phyloP scores from a whole-genome alignment of 768 basidiomycete species.

The Boletus rufocinnamomeus region DNA sequence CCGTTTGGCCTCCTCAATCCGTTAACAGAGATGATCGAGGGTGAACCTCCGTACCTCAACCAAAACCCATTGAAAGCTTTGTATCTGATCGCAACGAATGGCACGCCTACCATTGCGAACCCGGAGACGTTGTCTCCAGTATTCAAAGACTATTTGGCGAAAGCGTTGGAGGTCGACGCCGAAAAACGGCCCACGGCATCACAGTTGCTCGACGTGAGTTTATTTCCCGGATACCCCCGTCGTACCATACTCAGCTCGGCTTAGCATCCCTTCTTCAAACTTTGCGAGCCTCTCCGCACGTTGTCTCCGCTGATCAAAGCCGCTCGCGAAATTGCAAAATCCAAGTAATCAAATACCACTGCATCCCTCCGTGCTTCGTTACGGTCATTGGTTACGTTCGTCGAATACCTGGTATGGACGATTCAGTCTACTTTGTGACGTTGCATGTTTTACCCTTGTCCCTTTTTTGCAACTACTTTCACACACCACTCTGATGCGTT shows the following conservation, averaged over 20 bases:
- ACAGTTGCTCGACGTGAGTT: slow-evolving; percentile 69
- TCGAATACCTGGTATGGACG: slow-evolving; percentile 7
- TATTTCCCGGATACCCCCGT: not conserved
- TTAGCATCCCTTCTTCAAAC: slow-evolving; percentile 86
- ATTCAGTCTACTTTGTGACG: slow-evolving; percentile 16
- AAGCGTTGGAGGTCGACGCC: slow-evolving; percentile 90
- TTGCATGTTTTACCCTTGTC: not conserved
- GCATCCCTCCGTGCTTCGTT: not conserved
- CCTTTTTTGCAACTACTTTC: slow-evolving; percentile 23
- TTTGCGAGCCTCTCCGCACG: slow-evolving; percentile 84
- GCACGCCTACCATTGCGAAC: slow-evolving; percentile 94
- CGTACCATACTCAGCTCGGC: slow-evolving; percentile 4
- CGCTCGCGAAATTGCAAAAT: slow-evolving; percentile 81
- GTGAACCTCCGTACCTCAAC: slow-evolving; percentile 94
- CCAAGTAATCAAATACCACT: slow-evolving; percentile 33
- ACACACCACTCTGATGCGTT: slow-evolving; percentile 17
- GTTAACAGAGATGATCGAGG: slow-evolving; percentile 90
- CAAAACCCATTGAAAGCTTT: slow-evolving; percentile 96
- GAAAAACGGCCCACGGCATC: slow-evolving; percentile 91
- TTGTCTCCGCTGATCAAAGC: slow-evolving; percentile 91
- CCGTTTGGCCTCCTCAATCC: slow-evolving; percentile 9
- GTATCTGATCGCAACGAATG: slow-evolving; percentile 97
- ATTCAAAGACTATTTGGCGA: slow-evolving; percentile 88
- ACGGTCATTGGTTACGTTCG: not conserved
- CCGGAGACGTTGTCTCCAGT: slow-evolving; percentile 72